These are phyloP conservation scores for Komagataella kurtzmanii DNA, from an alignment of 805 yeast species.

Conservation along the genomic window DNA sequence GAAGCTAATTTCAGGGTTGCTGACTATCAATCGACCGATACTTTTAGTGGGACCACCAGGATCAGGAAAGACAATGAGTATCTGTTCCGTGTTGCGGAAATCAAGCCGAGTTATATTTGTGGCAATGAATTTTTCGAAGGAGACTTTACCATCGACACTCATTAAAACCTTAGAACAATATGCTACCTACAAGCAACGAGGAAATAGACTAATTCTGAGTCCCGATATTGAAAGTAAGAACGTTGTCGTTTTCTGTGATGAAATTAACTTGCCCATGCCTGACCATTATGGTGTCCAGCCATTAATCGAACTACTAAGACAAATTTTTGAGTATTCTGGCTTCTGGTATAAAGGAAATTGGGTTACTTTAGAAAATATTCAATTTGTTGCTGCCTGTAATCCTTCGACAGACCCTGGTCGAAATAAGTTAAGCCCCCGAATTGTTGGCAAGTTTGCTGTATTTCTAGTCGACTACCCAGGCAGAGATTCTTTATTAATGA, in stretches of 20 bases:
- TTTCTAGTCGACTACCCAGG: constrained; percentile 77
- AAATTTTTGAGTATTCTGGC: constrained; percentile 58
- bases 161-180: constrained; percentile 57
- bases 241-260: constrained; percentile 84
- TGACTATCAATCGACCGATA: constrained; percentile 44
- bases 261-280: constrained; percentile 64
- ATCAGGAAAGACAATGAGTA: constrained; percentile 90
- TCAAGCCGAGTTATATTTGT: constrained; percentile 45
- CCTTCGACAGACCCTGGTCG: constrained; percentile 80
- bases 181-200: constrained; percentile 43
- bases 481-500: constrained; percentile 40
- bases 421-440: constrained; percentile 37
- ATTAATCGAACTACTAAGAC: constrained; percentile 61
- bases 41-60: constrained; percentile 95
- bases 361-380: constrained; percentile 52
- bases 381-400: constrained; percentile 92
- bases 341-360: constrained; percentile 69
- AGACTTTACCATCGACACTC: constrained; percentile 50
- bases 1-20: constrained; percentile 36
- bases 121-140: constrained; percentile 73
- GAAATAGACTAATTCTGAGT: constrained; percentile 36
- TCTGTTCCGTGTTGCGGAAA: constrained; percentile 51
- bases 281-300: constrained; percentile 68
- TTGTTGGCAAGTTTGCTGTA: constrained; percentile 52
- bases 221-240: constrained; percentile 55